A percentile compares a stretch with the other conserved stretches of the same genome.
Conservation (phyloP, 2,329 filamentous ascomycete genomes). For the Pseudogymnoascus sp. region DNA sequence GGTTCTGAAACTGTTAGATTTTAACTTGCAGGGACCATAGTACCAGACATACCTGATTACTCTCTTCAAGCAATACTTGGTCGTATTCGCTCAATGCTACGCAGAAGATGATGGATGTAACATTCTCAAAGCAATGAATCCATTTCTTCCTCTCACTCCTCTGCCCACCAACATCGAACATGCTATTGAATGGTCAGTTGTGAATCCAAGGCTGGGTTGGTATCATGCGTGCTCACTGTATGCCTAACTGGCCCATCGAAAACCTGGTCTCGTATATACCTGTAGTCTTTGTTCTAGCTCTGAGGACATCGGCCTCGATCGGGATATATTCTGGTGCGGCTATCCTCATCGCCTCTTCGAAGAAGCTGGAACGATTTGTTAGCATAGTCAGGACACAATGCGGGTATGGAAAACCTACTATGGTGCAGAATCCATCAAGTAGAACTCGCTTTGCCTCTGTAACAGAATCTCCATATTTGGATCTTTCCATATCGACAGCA, state of each 20-base stretch:
- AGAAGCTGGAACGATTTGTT: constrained; percentile 62
- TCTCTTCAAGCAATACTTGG: constrained; percentile 92
- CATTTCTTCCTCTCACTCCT: constrained; percentile 98
- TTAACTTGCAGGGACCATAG: background rate
- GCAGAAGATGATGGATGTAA: constrained; percentile 98
- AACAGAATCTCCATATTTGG: constrained; percentile 72
- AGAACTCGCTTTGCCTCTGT: constrained; percentile 95
- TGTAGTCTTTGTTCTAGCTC: constrained; percentile 94
- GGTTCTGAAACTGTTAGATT: constrained; percentile 55
- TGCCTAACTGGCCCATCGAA: constrained; percentile 96
- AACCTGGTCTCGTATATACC: constrained; percentile 99
- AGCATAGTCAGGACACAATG: background rate
- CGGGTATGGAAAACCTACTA: constrained; percentile 52
- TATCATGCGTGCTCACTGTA: constrained; percentile 63
- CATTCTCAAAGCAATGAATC: constrained; percentile 99
- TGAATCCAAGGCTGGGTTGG: background rate
- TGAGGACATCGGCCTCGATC: constrained; percentile 86
- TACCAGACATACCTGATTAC: constrained; percentile 66
- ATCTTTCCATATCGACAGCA: constrained; percentile 84
- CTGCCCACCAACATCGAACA: constrained; percentile 98
- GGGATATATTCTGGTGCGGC: constrained; percentile 78
- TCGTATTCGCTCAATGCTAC: constrained; percentile 97
- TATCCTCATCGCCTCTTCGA: constrained; percentile 84
- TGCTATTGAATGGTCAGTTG: constrained; percentile 46
- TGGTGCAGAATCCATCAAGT: constrained; percentile 97